Base-by-base conservation (phyloP, 345 rosid species). In the Gossypium sturtianum region DNA sequence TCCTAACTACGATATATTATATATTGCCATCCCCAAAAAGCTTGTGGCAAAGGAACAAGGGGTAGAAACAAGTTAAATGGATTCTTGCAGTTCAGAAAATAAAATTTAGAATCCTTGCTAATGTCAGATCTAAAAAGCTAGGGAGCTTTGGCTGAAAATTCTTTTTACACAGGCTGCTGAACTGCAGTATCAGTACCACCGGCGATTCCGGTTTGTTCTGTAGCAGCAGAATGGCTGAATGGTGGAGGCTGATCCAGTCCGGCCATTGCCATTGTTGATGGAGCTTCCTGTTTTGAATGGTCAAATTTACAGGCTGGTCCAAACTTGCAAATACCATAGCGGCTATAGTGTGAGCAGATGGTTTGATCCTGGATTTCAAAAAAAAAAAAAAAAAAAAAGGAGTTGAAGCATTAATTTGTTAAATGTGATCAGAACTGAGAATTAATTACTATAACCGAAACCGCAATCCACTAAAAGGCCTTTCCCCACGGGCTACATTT, bases 231-330 rank as follows among this genome's bases (percentile, higher is more conserved):
- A 73, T 77, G 63, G 47, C 70, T 80, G 10, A 76, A 72, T 1
- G 78, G 63, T 13, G 78, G 62, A 1, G 60, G 53, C 57, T 76
- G 78, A 76, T 85, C 80, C 16, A 74, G 61, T 25, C 77, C 72
- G 54, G 79, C 63, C n/a, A 79, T 84, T 7, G 79, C 63, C n/a
- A 79, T 84, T 7, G 75, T 9, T 7, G 84, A 57, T 5, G 77
- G 12, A 77, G 84, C 78, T 60, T 79, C 83, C 25, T 88, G 88
- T 58, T 67, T 49, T 2, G 89, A 83, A 79, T 91, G 96, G 82
- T 87, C 83, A 75, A 84, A 89, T 87, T 84, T 93, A 82, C 99
- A 93, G 29, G 97, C 92, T 60, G 97, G 98, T 12, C 99, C 99
- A 16, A 86, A 93, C 83, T 91, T 95, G 90, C 98, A 93, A 75